Percentiles rank a stretch among this genome's conserved stretches.
Evolutionary conservation across 2,329 filamentous ascomycete genomes (phyloP).

Genomic region (Stagonosporopsis rhizophila): DNA sequence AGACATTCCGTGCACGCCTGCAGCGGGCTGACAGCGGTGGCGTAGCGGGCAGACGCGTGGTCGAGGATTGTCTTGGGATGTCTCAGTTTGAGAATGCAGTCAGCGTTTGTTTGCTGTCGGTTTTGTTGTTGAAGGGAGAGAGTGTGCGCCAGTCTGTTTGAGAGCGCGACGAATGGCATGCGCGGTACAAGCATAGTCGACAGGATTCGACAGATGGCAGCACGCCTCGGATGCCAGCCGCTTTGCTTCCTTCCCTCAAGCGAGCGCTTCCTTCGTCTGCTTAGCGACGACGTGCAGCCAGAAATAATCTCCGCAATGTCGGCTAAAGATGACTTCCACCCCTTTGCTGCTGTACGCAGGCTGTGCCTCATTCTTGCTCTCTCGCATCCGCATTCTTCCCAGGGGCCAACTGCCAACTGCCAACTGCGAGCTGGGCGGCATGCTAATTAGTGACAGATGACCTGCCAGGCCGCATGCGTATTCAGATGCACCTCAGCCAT

Average conservation of each 20-base stretch:
- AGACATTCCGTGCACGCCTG: conserved; percentile 1
- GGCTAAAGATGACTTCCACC: conserved; percentile 9
- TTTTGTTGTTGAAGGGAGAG: no score
- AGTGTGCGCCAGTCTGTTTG: no score
- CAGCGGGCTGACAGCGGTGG: background rate
- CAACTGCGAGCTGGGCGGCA: no score
- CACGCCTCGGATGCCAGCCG: conserved; percentile 7
- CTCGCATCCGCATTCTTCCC: conserved; percentile 17
- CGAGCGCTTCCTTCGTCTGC: no score
- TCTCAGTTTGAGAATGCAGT: conserved; percentile 5
- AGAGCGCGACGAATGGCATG: no score
- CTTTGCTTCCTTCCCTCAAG: background rate
- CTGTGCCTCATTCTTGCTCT: conserved; percentile 17
- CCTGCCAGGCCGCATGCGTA: conserved; percentile 13
- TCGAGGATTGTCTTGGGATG: background rate
- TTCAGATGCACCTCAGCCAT: conserved; percentile 12
- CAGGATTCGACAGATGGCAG: background rate
- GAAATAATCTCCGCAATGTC: conserved; percentile 11
- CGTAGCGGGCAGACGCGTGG: conserved; percentile 5
- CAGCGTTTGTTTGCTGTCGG: background rate
- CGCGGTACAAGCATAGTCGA: background rate
- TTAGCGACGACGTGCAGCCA: no score
- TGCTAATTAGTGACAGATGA: background rate
- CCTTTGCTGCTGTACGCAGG: background rate
- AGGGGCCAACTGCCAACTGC: no score